Conservation (phyloP, 805 yeast genomes). For the Sungouiella blattae region DNA sequence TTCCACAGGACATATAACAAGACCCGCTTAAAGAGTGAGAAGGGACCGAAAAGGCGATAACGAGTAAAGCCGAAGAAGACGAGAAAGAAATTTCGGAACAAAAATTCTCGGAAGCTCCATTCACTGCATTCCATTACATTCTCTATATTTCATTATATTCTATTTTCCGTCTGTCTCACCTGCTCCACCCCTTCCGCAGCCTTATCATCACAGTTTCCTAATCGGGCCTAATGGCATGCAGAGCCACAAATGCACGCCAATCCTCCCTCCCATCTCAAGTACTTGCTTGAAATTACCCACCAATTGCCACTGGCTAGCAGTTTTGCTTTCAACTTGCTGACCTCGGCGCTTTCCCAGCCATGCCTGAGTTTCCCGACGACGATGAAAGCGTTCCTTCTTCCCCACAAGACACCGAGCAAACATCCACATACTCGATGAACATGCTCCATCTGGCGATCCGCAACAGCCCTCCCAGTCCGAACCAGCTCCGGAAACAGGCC, state of each 20-base stretch:
- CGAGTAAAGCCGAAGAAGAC: no score
- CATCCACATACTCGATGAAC: neutral
- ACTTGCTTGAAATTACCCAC: neutral
- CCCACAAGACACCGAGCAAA: neutral
- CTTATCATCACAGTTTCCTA: neutral
- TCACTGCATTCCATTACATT: no score
- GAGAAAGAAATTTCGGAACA: no score
- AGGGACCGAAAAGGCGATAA: no score
- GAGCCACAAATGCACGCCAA: slow-evolving; percentile 1
- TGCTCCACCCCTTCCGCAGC: slow-evolving; percentile 1
- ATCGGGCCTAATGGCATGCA: slow-evolving; percentile 1
- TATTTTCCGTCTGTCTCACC: neutral
- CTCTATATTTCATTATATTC: no score
- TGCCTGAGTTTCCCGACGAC: neutral
- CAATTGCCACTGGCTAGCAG: neutral
- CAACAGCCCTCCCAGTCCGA: no score
- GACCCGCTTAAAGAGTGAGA: no score
- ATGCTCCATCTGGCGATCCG: no score
- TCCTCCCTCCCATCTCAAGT: neutral
- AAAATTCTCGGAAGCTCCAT: no score
- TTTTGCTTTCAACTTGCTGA: neutral
- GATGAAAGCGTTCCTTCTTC: neutral
- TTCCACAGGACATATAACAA: no score
- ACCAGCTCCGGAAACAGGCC: slow-evolving; percentile 1
- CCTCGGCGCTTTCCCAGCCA: neutral